Conservation (phyloP, 2,329 filamentous ascomycete species). For the Cryphonectria nitschkei region DNA sequence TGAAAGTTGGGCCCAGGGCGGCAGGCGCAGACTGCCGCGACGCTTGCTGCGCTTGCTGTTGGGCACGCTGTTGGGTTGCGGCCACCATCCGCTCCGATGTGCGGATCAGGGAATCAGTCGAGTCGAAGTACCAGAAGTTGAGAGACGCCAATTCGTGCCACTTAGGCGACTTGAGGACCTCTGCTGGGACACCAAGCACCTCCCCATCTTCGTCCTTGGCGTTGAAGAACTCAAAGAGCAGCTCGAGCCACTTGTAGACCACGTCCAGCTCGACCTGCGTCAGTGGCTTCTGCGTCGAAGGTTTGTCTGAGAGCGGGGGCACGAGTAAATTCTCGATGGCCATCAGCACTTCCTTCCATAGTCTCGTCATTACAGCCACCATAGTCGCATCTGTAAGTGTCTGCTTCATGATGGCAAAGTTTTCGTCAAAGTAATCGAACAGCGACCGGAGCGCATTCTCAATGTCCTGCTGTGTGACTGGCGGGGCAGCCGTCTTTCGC, state of each 20-base stretch:
- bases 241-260: conserved; percentile 90
- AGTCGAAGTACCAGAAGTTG: conserved; percentile 98
- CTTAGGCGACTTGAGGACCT: conserved; percentile 94
- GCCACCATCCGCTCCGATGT: conserved; percentile 97
- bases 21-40: conserved; percentile 32
- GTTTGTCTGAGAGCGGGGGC: conserved; percentile 92
- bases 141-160: conserved; percentile 96
- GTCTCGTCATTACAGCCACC: conserved; percentile 94
- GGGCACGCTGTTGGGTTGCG: conserved; percentile 75
- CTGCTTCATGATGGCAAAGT: conserved; percentile 98
- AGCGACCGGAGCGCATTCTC: conserved; percentile 81
- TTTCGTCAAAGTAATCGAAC: conserved; percentile 95
- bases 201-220: conserved; percentile 83
- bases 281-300: conserved; percentile 80
- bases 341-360: conserved; percentile 97
- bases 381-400: conserved; percentile 95
- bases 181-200: conserved; percentile 83
- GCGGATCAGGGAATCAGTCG: conserved; percentile 86
- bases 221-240: conserved; percentile 94
- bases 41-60: conserved; percentile 65
- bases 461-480: conserved; percentile 72
- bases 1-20: conserved; percentile 53
- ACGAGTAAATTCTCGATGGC: conserved; percentile 90
- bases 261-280: conserved; percentile 89
- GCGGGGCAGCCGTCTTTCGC: conserved; percentile 57